Evolutionary conservation across 192 early-diverging fungal species (phyloP), one percentile per base, ranked within the genome.

Genomic region (Rhizoclosmatium sp.): DNA sequence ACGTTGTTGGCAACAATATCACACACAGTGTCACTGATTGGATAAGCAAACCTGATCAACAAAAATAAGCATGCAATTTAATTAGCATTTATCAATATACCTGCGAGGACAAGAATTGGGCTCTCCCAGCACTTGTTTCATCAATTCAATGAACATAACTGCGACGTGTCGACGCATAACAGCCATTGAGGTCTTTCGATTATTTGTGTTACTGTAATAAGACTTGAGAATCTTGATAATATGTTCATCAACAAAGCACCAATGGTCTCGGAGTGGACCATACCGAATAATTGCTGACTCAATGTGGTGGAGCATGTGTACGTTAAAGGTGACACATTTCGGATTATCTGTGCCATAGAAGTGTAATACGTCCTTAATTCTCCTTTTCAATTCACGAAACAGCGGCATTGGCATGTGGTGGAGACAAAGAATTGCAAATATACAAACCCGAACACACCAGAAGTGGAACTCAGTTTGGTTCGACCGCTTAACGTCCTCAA

Each of bases 211-310:
- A 10, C 10, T 23, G 44, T 68, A 68, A 41, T 47, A 68, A 46
- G 42, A 41, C 45, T 68, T 68, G 10, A 68, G 45, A 1, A 2
- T 4, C 46, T 68, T 68, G 45, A 68, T 68, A 14, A 68, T 19
- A 2, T 68, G 66, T 44, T 68, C 66, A 47, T 68, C 7, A 1
- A 68, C 66, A 3, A 68, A 68, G 66, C 66, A 68, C 66, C 66
- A 68, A 47, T 68, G 46, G 10, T 68, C 42, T 19, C 66, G 66
- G 10, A 23, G 21, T 1, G 44, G 31, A 16, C 66, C 66, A 23
- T 68, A 68, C 1, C 23, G 31, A 44, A 47, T 47, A 44, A 68
- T 40, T 12, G 19, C 16, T 14, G 19, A 5, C 4, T 7, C 1
- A 1, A 68, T 44, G 45, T 68, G 66, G 14, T 68, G 66, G 12